A percentile compares a stretch with the other conserved stretches of the same genome.
Evolutionary conservation across 768 basidiomycete genomes (phyloP).

Genomic region (Lenzites betulinus): DNA sequence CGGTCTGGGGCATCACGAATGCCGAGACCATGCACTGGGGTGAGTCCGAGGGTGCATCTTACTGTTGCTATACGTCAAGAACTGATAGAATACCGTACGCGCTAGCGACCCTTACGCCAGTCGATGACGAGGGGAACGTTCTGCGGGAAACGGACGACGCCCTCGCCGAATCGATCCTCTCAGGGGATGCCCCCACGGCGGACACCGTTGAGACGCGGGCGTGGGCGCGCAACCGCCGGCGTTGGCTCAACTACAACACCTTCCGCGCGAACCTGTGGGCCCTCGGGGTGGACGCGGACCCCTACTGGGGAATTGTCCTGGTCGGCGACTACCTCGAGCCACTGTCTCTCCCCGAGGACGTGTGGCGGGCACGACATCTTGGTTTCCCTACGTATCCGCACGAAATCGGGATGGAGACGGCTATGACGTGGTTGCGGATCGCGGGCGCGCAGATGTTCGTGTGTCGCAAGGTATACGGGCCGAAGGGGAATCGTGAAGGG

Average conservation of each 20-base stretch:
- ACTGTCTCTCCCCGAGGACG: background rate
- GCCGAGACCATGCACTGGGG: slow-evolving; percentile 5
- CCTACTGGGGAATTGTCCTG: slow-evolving; percentile 7
- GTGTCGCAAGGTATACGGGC: slow-evolving; percentile 4
- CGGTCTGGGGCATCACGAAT: slow-evolving; percentile 1
- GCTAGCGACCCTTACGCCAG: background rate
- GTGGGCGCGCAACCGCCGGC: background rate
- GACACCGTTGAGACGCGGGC: background rate
- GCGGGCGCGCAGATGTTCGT: slow-evolving; percentile 13
- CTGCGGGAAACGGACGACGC: background rate
- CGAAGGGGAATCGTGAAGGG: slow-evolving; percentile 14
- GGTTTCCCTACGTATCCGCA: background rate
- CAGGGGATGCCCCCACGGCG: background rate
- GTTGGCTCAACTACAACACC: slow-evolving; percentile 11
- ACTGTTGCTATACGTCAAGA: no score
- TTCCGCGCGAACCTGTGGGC: slow-evolving; percentile 15
- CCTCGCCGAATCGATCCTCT: background rate
- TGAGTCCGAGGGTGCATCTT: no score
- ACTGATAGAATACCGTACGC: background rate
- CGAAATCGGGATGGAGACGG: slow-evolving; percentile 13
- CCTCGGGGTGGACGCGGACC: slow-evolving; percentile 5
- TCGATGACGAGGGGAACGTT: background rate
- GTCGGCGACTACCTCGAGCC: slow-evolving; percentile 11
- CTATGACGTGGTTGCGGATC: slow-evolving; percentile 1
- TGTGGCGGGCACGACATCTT: background rate